These are phyloP conservation scores for Porodaedalea pini DNA, from an alignment of 1,284 basidiomycete species.

Conservation along the genomic window DNA sequence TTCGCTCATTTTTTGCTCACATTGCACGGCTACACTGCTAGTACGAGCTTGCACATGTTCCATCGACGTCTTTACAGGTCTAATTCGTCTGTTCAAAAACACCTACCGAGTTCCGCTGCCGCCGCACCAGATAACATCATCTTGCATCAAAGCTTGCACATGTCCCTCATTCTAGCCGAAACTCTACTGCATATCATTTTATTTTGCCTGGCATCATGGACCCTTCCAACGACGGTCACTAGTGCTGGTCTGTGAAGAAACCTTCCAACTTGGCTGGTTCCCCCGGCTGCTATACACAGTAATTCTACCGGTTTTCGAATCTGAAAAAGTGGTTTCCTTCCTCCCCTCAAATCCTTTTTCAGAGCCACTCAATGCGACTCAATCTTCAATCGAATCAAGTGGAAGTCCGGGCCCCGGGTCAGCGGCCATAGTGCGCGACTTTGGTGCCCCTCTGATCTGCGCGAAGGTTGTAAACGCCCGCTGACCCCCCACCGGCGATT, in stretches of 20 bases:
- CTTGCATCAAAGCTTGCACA: slow-evolving; percentile 5
- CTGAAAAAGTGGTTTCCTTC: not conserved
- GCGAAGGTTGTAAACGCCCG: not conserved
- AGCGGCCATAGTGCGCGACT: not conserved
- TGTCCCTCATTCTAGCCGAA: slow-evolving; percentile 4
- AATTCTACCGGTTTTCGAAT: not conserved
- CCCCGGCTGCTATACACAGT: not conserved
- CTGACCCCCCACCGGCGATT: not conserved
- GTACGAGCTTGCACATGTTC: not conserved
- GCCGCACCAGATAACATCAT: not conserved
- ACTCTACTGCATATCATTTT: not conserved
- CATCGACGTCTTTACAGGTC: not conserved
- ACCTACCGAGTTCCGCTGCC: no score
- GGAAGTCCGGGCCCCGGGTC: not conserved
- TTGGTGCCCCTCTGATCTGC: not conserved
- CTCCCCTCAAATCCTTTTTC: not conserved
- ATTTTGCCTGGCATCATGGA: not conserved
- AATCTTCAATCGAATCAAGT: not conserved
- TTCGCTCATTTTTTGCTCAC: not conserved
- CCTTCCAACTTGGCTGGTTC: not conserved
- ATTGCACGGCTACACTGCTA: not conserved
- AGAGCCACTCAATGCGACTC: not conserved
- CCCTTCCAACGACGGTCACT: not conserved
- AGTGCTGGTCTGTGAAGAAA: not conserved
- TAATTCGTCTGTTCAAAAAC: no score